phyloP scores from a whole-genome alignment of 768 basidiomycete species.

The Phanerochaete sordida region DNA sequence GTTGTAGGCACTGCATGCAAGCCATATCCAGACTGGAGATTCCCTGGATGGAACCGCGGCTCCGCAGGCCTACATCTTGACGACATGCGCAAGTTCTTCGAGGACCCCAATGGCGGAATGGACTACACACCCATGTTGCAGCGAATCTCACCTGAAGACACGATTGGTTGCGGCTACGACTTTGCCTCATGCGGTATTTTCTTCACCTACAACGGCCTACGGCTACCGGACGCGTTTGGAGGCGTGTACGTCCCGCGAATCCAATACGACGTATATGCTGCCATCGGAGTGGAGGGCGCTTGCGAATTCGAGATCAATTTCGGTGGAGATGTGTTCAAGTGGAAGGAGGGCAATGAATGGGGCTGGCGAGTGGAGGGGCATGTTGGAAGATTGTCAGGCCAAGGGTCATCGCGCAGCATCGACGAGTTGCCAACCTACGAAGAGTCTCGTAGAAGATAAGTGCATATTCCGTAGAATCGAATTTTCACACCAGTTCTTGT shows the following conservation, averaged over 20 bases:
- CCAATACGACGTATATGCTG: slow-evolving; percentile 57
- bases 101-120: slow-evolving; percentile 61
- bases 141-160: slow-evolving; percentile 43
- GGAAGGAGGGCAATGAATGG: slow-evolving; percentile 65
- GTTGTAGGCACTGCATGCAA: slow-evolving; percentile 55
- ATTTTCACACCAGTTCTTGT: too few species aligned
- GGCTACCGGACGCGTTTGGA: slow-evolving; percentile 52
- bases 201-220: slow-evolving; percentile 61
- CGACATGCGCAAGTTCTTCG: slow-evolving; percentile 71
- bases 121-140: slow-evolving; percentile 40
- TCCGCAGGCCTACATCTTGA: slow-evolving; percentile 67
- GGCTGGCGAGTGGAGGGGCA: slow-evolving; percentile 63
- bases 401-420: slow-evolving; percentile 23
- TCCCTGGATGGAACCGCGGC: slow-evolving; percentile 70
- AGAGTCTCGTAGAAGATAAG: slow-evolving; percentile 7
- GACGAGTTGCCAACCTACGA: slow-evolving; percentile 39
- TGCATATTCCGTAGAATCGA: not conserved
- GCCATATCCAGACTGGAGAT: slow-evolving; percentile 62
- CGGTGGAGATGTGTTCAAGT: slow-evolving; percentile 54
- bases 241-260: slow-evolving; percentile 55
- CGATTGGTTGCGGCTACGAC: slow-evolving; percentile 62
- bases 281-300: slow-evolving; percentile 53
- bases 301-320: slow-evolving; percentile 63
- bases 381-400: slow-evolving; percentile 44
- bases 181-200: slow-evolving; percentile 51